Percentiles rank a stretch among this genome's conserved stretches.
Evolutionary conservation across 2,329 filamentous ascomycete species (phyloP).

Genomic region (Xylariales sp.): DNA sequence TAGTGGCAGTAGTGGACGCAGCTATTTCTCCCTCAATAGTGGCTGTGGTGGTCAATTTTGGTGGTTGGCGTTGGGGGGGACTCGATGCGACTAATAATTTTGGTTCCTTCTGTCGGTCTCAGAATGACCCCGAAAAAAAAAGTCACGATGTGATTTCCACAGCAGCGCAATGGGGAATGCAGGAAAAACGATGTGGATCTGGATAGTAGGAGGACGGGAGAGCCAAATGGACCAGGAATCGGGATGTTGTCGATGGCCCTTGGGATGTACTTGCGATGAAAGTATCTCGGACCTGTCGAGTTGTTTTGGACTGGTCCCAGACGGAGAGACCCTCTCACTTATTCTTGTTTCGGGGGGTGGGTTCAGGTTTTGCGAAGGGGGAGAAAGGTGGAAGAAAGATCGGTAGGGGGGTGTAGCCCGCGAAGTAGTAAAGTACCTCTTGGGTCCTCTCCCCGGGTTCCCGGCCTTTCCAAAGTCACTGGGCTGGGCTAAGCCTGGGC

Average conservation of each 20-base stretch:
- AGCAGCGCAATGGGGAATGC: not conserved
- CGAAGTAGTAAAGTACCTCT: not conserved
- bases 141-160: not conserved
- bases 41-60: not conserved
- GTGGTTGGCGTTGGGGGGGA: not conserved
- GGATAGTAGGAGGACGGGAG: not conserved
- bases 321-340: not conserved
- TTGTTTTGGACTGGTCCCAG: not conserved
- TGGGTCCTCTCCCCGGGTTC: not conserved
- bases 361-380: not conserved
- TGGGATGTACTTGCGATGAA: not conserved
- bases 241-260: not conserved
- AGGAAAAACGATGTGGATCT: not conserved
- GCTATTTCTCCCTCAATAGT: not conserved
- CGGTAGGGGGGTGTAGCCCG: not conserved
- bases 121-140: too few species aligned
- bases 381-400: not conserved
- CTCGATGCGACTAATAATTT: not conserved
- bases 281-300: not conserved
- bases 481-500: too few species aligned
- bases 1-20: too few species aligned
- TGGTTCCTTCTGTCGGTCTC: too few species aligned
- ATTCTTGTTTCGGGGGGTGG: not conserved
- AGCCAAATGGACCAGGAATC: too few species aligned
- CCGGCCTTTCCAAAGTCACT: too few species aligned